Percentiles rank a stretch among this genome's conserved stretches.
Conservation (phyloP, 2,329 filamentous ascomycete species). For the Trichophyton schoenleinii region DNA sequence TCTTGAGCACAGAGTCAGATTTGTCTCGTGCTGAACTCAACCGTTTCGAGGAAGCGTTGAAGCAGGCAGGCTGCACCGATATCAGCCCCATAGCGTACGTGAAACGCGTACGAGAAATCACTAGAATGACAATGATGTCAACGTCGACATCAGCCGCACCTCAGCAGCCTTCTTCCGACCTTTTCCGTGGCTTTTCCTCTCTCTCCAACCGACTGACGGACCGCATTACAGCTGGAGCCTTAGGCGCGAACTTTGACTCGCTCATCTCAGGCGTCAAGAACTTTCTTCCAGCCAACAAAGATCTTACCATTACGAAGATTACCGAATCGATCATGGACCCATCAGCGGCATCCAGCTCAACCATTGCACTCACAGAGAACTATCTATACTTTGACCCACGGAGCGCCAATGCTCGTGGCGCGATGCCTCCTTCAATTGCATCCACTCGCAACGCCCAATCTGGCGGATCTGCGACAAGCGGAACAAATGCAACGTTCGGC, state of each 20-base stretch:
- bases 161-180: conserved; percentile 47
- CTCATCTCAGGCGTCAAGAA: conserved; percentile 95
- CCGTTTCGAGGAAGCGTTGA: conserved; percentile 73
- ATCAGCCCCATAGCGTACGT: conserved; percentile 71
- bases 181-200: conserved; percentile 87
- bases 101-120: conserved; percentile 82
- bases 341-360: conserved; percentile 72
- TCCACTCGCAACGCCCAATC: conserved; percentile 34
- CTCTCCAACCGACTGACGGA: conserved; percentile 87
- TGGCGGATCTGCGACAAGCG: conserved; percentile 41
- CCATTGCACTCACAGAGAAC: conserved; percentile 89
- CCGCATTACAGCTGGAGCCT: conserved; percentile 81
- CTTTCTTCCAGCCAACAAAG: conserved; percentile 89
- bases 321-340: conserved; percentile 98
- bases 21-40: conserved; percentile 70
- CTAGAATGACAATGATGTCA: conserved; percentile 95
- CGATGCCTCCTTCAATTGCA: conserved; percentile 66
- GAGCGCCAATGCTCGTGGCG: conserved; percentile 82
- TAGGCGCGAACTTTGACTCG: conserved; percentile 78
- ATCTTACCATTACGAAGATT: conserved; percentile 93
- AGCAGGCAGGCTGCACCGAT: conserved; percentile 57
- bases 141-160: conserved; percentile 58
- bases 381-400: conserved; percentile 97
- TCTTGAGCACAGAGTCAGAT: conserved; percentile 83
- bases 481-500: conserved; percentile 74